Evolutionary conservation across 129 eudicot genomes (phyloP).

Genomic region (Saposhnikovia divaricata): DNA sequence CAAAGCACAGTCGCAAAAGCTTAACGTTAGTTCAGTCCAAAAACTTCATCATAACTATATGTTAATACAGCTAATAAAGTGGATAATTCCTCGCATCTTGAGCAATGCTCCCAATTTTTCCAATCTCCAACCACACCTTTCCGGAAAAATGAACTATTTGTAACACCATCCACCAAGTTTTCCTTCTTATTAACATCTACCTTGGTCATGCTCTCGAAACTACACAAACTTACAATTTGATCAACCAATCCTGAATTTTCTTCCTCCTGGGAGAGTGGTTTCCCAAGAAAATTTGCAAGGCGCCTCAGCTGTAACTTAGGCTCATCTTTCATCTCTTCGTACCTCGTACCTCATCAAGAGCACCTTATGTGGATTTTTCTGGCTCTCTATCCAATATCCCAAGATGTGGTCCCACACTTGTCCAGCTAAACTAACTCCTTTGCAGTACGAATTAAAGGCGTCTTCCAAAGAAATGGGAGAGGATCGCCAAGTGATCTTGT

Average conservation of each 20-base stretch:
- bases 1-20: too few species aligned
- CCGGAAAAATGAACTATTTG: constrained; percentile 25
- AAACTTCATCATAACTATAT: too few species aligned
- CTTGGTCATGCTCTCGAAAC: constrained; percentile 41
- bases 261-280: constrained; percentile 34
- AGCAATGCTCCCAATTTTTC: constrained; percentile 13
- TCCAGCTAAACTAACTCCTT: constrained; percentile 35
- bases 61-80: too few species aligned
- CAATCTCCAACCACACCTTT: constrained; percentile 41
- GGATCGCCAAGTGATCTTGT: constrained; percentile 18
- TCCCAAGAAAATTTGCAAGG: constrained; percentile 45
- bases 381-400: constrained; percentile 33
- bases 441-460: constrained; percentile 32
- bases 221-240: constrained; percentile 30
- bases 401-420: constrained; percentile 57
- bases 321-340: constrained; percentile 40
- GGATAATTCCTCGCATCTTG: too few species aligned
- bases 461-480: constrained; percentile 21
- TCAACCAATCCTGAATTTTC: constrained; percentile 29
- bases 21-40: too few species aligned
- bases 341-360: too few species aligned
- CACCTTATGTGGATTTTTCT: too few species aligned
- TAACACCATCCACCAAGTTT: constrained; percentile 17
- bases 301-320: constrained; percentile 20
- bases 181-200: constrained; percentile 49